Evolutionary conservation across 768 basidiomycete genomes (phyloP), one percentile per base, ranked within the genome.

Genomic region (Kwoniella pini): DNA sequence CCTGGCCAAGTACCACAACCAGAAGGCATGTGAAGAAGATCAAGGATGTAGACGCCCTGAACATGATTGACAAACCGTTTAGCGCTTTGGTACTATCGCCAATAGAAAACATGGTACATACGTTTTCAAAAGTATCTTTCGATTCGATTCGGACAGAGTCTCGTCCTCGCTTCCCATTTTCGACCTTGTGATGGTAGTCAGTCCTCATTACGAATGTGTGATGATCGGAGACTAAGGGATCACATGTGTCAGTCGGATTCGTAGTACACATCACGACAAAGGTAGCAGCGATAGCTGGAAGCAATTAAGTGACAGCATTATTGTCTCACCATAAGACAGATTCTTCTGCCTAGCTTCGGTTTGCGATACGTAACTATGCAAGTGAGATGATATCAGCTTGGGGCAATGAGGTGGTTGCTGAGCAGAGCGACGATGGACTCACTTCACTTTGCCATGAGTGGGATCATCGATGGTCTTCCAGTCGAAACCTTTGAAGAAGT

Each of bases 381-480:
- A 3, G 26, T 1, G 31, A 19, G 7, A 7, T 36, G 7, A 36
- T 15, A 17, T 50, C 28, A 50, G 48, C 48, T 50, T 42, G 40
- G 19, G n/a, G 9, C 9, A 9, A 13, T 5, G 40, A 7, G 27
- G 24, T 19, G 5, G n/a, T 13, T 3, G 13, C 17, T 13, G 28
- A n/a, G 3, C 6, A 22, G 5, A 30, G 48, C 13, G 17, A 30
- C 15, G 11, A 50, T 48, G 2, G 48, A 50, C 60, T 45, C 24
- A 62, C 60, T 62, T 62, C 46, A 62, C 60, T 44, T 46, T 33
- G 6, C 60, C 60, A 31, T 62, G 60, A 19, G 60, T 56, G 3
- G 60, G 60, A 26, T 62, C 60, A n/a, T 62, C 39, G 28, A 62
- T 39, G 15, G 60, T 62, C 45, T 55, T 48, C 40, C 55, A 62